A percentile compares a stretch with the other conserved stretches of the same genome.
Evolutionary conservation across 2,329 filamentous ascomycete genomes (phyloP).

Genomic region (Raffaelea ambrosiae): DNA sequence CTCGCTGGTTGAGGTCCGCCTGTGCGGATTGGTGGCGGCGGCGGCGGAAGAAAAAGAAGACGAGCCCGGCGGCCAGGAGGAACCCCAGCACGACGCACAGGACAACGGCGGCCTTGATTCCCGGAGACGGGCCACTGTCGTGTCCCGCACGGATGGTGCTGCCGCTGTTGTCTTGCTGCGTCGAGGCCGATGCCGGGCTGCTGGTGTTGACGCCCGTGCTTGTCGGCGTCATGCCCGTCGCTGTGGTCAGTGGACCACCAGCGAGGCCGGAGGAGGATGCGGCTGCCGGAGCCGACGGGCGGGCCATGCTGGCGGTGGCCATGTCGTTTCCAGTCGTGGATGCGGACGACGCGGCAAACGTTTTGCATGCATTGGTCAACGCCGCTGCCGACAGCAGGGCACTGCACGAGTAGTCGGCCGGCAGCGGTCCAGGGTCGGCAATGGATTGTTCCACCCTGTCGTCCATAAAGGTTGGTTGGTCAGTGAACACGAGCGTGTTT

Average conservation of each 20-base stretch:
- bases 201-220: neutral
- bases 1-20: slow-evolving; percentile 11
- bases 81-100: slow-evolving; percentile 31
- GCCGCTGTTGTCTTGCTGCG: neutral
- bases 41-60: slow-evolving; percentile 25
- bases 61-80: slow-evolving; percentile 25
- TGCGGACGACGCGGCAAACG: neutral
- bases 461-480: too few relatives aligned
- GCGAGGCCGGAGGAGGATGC: too few relatives aligned
- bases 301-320: neutral
- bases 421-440: slow-evolving; percentile 27
- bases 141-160: neutral
- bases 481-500: too few relatives aligned
- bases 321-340: neutral
- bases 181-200: neutral
- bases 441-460: slow-evolving; percentile 22
- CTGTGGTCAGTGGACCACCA: too few relatives aligned
- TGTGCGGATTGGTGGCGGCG: neutral
- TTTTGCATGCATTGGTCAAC: slow-evolving; percentile 2
- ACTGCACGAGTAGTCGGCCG: slow-evolving; percentile 18
- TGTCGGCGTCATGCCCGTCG: too few relatives aligned
- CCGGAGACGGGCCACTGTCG: slow-evolving; percentile 18
- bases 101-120: slow-evolving; percentile 36
- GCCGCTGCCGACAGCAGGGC: slow-evolving; percentile 6
- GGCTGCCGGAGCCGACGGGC: too few relatives aligned